Conservation (phyloP, 2,329 filamentous ascomycete genomes). For the Balansia obtecta region DNA sequence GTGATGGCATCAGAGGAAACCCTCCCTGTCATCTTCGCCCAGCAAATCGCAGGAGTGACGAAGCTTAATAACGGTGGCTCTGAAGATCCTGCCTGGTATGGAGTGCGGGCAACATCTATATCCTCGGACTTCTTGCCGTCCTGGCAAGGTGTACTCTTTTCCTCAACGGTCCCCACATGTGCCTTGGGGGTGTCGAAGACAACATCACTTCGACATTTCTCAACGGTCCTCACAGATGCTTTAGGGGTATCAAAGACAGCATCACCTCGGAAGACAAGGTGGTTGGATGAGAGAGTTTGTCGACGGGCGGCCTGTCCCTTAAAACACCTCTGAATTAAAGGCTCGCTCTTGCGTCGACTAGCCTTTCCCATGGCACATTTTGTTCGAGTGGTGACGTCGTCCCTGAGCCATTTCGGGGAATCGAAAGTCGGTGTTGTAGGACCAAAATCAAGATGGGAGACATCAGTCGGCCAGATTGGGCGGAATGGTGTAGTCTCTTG, state of each 20-base stretch:
- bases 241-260: background rate
- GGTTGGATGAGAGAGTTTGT: conserved; percentile 17
- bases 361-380: conserved; percentile 12
- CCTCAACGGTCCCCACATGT: background rate
- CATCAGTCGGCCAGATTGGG: conserved; percentile 8
- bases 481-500: conserved; percentile 7
- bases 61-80: background rate
- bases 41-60: conserved; percentile 9
- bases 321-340: conserved; percentile 16
- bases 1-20: conserved; percentile 3
- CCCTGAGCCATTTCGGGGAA: conserved; percentile 17
- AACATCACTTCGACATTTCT: background rate
- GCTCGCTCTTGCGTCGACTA: conserved; percentile 22
- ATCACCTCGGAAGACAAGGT: conserved; percentile 8
- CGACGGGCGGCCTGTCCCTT: conserved; percentile 14
- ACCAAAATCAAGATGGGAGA: conserved; percentile 16
- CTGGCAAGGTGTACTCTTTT: background rate
- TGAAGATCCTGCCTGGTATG: background rate
- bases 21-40: conserved; percentile 8
- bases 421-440: conserved; percentile 16
- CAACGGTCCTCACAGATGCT: background rate
- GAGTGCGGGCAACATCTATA: background rate
- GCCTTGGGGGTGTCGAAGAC: background rate
- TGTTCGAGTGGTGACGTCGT: conserved; percentile 11
- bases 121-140: background rate